Conservation (phyloP, 169 alveolate genomes). For the Plasmodium berghei region DNA sequence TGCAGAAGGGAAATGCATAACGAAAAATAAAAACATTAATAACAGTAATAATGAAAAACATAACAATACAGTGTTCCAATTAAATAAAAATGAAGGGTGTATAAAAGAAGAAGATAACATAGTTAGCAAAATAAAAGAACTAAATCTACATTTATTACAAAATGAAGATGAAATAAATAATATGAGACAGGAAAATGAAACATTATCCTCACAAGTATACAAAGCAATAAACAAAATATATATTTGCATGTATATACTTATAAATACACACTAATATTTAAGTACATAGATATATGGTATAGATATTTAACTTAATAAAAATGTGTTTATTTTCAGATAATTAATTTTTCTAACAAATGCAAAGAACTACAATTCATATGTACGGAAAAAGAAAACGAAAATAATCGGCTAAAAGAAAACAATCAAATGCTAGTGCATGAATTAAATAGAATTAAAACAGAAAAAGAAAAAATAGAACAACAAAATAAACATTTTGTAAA, state of each 20-base stretch:
- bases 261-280: background rate
- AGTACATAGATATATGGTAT: background rate
- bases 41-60: background rate
- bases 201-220: slow-evolving; percentile 50
- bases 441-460: slow-evolving; percentile 19
- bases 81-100: slow-evolving; percentile 7
- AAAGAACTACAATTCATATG: slow-evolving; percentile 47
- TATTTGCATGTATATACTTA: background rate
- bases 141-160: slow-evolving; percentile 30
- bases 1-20: slow-evolving; percentile 8
- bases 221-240: too few relatives aligned
- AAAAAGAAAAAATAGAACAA: slow-evolving; percentile 25
- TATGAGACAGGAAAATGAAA: slow-evolving; percentile 48
- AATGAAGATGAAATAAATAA: slow-evolving; percentile 51
- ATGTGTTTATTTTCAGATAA: slow-evolving; percentile 10
- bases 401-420: slow-evolving; percentile 12
- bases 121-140: slow-evolving; percentile 55
- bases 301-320: background rate
- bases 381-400: slow-evolving; percentile 16
- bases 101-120: slow-evolving; percentile 33
- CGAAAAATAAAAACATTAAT: slow-evolving; percentile 3
- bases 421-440: slow-evolving; percentile 20
- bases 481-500: slow-evolving; percentile 11
- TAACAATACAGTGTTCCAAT: background rate
- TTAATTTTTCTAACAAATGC: slow-evolving; percentile 49